A percentile compares a stretch with the other conserved stretches of the same genome.
These are phyloP conservation scores for Diaporthe ampelina DNA, from an alignment of 2,329 filamentous ascomycete species.

Conservation along the genomic window DNA sequence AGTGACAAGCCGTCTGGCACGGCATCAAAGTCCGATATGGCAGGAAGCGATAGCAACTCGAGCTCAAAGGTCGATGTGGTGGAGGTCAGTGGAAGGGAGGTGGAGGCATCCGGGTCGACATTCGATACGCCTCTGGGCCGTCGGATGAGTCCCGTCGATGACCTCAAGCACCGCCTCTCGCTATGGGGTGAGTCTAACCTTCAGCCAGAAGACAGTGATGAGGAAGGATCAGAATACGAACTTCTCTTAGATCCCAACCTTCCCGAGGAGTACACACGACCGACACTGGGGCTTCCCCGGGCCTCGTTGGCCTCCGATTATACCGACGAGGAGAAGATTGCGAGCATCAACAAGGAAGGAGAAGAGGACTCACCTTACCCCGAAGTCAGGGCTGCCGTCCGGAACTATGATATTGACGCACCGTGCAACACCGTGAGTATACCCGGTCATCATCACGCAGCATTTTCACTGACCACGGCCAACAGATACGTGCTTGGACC, in stretches of 20 bases:
- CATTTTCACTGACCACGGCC: not conserved
- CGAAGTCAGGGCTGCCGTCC: slow-evolving; percentile 74
- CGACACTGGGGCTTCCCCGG: slow-evolving; percentile 43
- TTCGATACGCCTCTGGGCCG: slow-evolving; percentile 40
- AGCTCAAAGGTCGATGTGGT: slow-evolving; percentile 46
- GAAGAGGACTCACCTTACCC: slow-evolving; percentile 74
- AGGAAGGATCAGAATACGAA: slow-evolving; percentile 66
- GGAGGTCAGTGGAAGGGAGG: slow-evolving; percentile 50
- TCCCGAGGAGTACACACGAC: slow-evolving; percentile 59
- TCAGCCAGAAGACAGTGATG: slow-evolving; percentile 55
- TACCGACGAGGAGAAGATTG: slow-evolving; percentile 44
- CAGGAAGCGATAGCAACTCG: slow-evolving; percentile 47
- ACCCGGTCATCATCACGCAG: not conserved
- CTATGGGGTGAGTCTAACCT: slow-evolving; percentile 58
- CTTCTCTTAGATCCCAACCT: slow-evolving; percentile 69
- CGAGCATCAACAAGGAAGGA: slow-evolving; percentile 52
- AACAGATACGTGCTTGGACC: slow-evolving; percentile 63
- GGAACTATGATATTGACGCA: slow-evolving; percentile 74
- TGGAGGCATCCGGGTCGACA: slow-evolving; percentile 42
- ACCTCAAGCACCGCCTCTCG: slow-evolving; percentile 54
- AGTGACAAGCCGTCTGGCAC: slow-evolving; percentile 52
- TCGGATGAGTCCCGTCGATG: slow-evolving; percentile 48
- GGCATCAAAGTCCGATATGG: slow-evolving; percentile 44
- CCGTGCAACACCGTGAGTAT: slow-evolving; percentile 74
- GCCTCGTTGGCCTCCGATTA: slow-evolving; percentile 37